A percentile compares a stretch with the other conserved stretches of the same genome.
phyloP scores from a whole-genome alignment of 2,329 filamentous ascomycete species.

The Knoxdaviesia capensis region DNA sequence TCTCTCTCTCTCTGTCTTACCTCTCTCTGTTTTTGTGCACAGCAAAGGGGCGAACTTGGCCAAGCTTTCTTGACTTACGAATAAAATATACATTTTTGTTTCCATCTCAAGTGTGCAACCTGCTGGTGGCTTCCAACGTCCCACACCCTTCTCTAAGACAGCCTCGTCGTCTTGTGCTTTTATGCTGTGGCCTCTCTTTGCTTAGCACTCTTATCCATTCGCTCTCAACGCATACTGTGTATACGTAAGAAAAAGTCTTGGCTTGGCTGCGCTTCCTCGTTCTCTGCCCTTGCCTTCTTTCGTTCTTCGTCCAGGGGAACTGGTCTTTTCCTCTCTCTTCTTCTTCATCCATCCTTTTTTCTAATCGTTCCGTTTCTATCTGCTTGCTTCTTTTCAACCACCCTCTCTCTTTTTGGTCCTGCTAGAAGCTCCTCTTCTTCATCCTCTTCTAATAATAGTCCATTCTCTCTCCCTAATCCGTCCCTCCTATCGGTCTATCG shows the following conservation, averaged over 20 bases:
- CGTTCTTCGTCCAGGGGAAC: background rate
- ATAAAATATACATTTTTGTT: too few relatives aligned
- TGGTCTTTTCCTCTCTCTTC: slow-evolving; percentile 1
- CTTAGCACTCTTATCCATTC: too few relatives aligned
- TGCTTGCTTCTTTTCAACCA: background rate
- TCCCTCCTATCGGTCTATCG: slow-evolving; percentile 2
- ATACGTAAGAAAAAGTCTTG: too few relatives aligned
- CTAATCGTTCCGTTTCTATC: background rate
- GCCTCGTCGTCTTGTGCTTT: too few relatives aligned
- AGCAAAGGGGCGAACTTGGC: too few relatives aligned
- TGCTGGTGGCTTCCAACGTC: too few relatives aligned
- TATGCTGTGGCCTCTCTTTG: too few relatives aligned
- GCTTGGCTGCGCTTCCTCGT: background rate
- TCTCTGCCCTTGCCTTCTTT: slow-evolving; percentile 2
- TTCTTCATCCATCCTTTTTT: slow-evolving; percentile 4
- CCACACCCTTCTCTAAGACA: too few relatives aligned
- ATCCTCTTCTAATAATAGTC: background rate
- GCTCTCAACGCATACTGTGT: too few relatives aligned
- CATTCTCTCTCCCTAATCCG: background rate
- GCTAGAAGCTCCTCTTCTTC: slow-evolving; percentile 2
- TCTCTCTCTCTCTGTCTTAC: background rate
- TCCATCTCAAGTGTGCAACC: too few relatives aligned
- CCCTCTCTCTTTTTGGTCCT: background rate
- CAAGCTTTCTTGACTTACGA: too few relatives aligned
- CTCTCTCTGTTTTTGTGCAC: background rate